Conservation (phyloP, 495 filamentous ascomycete genomes). For the Opeltia flavorubescens region DNA sequence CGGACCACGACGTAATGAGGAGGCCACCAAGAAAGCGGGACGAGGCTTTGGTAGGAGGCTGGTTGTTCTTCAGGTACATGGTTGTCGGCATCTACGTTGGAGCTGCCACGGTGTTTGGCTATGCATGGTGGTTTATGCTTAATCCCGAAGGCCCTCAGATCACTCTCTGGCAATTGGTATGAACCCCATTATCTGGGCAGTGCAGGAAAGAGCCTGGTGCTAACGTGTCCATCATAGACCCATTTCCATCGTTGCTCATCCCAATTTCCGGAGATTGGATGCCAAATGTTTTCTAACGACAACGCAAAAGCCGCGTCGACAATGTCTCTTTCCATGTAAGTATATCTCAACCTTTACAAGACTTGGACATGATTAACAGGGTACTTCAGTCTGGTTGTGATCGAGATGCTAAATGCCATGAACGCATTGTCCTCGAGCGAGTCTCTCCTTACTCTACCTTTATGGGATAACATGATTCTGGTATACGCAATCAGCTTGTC, state of each 20-base stretch:
- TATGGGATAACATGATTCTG: constrained; percentile 96
- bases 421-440: constrained; percentile 94
- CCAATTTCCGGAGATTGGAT: constrained; percentile 82
- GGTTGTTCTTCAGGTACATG: constrained; percentile 97
- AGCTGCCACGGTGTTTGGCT: constrained; percentile 87
- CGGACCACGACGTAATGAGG: constrained; percentile 94
- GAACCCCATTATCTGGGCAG: constrained; percentile 9
- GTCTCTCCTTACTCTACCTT: constrained; percentile 78
- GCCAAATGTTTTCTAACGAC: constrained; percentile 83
- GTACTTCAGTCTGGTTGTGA: constrained; percentile 64
- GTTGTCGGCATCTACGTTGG: constrained; percentile 93
- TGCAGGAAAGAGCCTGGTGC: neutral
- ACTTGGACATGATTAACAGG: neutral
- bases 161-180: constrained; percentile 73
- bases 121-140: constrained; percentile 99
- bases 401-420: constrained; percentile 99
- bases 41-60: constrained; percentile 80
- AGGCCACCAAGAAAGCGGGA: constrained; percentile 81
- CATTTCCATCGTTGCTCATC: constrained; percentile 89
- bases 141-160: constrained; percentile 86
- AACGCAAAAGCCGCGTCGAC: constrained; percentile 91
- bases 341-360: neutral
- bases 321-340: constrained; percentile 63
- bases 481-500: constrained; percentile 87
- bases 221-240: constrained; percentile 30